phyloP scores from a whole-genome alignment of 208 protist genomes.

The Naegleria lovaniensis region DNA sequence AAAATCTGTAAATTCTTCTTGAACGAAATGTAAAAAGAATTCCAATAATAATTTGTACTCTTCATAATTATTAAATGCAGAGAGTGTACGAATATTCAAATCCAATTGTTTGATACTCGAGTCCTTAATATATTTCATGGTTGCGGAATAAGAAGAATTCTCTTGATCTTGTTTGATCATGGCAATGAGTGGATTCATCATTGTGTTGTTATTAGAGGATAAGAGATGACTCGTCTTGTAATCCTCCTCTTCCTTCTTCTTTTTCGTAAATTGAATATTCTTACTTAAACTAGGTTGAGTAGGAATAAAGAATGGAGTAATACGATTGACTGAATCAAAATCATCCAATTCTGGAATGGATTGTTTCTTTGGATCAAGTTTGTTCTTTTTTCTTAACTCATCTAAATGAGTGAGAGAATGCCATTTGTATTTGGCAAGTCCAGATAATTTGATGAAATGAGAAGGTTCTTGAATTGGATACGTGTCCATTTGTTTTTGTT shows the following conservation, averaged over 20 bases:
- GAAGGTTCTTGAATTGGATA: neutral
- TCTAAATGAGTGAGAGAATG: constrained; percentile 3
- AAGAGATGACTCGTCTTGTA: neutral
- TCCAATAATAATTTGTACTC: neutral
- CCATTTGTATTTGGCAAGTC: constrained; percentile 8
- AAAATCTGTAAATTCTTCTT: neutral
- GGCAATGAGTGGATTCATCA: neutral
- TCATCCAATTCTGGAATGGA: neutral
- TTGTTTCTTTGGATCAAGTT: neutral
- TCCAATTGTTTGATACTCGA: neutral
- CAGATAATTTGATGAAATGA: neutral
- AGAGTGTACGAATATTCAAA: neutral
- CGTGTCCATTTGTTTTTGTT: neutral
- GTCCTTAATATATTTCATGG: neutral
- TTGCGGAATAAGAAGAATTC: neutral
- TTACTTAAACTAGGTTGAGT: neutral
- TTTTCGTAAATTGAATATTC: neutral
- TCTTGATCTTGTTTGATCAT: neutral
- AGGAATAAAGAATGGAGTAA: neutral
- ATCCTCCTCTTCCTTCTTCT: neutral
- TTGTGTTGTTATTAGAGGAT: neutral
- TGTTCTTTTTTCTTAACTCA: neutral
- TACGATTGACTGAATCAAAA: neutral
- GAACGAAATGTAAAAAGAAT: neutral
- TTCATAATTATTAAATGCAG: neutral